These are phyloP conservation scores for Tetrahymena elliotti DNA, from an alignment of 73 alveolate species.

Conservation along the genomic window DNA sequence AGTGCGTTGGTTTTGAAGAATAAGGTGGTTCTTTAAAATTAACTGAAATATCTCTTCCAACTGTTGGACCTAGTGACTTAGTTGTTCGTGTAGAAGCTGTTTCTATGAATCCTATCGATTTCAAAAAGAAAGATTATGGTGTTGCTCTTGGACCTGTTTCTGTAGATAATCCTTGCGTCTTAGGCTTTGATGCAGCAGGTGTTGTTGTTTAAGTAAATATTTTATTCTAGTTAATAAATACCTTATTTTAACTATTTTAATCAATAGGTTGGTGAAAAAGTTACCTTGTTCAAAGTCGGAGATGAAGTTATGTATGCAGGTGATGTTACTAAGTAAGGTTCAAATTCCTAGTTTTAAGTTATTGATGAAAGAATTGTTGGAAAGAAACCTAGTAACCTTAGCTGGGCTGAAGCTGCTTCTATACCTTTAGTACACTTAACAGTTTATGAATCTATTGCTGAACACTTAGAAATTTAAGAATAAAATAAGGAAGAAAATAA, in stretches of 20 bases:
- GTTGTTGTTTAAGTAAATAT: background rate
- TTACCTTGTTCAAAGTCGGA: background rate
- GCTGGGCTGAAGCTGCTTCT: background rate
- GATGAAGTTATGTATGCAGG: constrained; percentile 3
- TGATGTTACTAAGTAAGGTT: background rate
- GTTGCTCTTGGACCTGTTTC: background rate
- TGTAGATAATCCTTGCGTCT: background rate
- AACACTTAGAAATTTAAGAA: background rate
- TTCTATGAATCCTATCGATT: constrained; percentile 4
- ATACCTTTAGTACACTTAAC: background rate
- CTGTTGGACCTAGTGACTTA: background rate
- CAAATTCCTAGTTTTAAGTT: background rate
- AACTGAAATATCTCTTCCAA: background rate
- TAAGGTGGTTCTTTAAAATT: background rate
- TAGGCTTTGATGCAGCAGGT: background rate
- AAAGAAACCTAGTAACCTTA: background rate
- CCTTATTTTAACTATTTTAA: background rate
- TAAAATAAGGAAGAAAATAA: background rate
- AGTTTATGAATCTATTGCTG: background rate
- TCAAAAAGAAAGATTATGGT: background rate
- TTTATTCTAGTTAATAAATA: no score
- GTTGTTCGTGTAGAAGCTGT: background rate
- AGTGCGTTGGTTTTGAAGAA: background rate
- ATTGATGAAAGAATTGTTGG: background rate
- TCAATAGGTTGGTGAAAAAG: background rate